Base-by-base conservation (phyloP, 257 asterid species). In the Solanum bulbocastanum region DNA sequence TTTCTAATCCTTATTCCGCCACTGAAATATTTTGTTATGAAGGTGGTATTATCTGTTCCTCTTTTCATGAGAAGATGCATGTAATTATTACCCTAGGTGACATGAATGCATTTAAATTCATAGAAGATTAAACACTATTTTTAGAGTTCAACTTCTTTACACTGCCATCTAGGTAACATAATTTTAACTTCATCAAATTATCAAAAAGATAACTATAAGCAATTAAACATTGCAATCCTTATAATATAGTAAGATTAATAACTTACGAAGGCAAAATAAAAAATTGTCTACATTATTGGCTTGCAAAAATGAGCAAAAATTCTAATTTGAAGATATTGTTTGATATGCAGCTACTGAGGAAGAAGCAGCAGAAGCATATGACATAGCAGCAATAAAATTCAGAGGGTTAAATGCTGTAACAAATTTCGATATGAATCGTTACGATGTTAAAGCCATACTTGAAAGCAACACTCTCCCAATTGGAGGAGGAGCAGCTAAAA, bases 321-420 rank as follows among this genome's bases (percentile, higher is more conserved):
- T 16, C 2, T 46, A 81, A 46, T 81, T 44, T 27, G 3, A 58
- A 33, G 62, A 58, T 32, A 36, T 40, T 40, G n/a, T 60, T 69
- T 23, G 44, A 36, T 16, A 44, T 58, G 46, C 88, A 96, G 98
- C 97, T 89, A 96, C 98, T 0, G 98, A 95, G 86, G 99, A 95
- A 74, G 99, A 96, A 93, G 99, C 99, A 0, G 99, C 99, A 4
- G 99, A 96, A 86, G 99, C 99, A 9, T 96, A 96, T 81, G 99
- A 96, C 89, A 91, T 96, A 1, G 99, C 99, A 5, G 98, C 98
- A 10, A 93, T 96, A 83, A 96, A 96, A 81, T 96, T 96, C 93
- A 86, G 98, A 44, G 98, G 98, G 6, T 95, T 95, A 1, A 95
- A 86, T 49, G 99, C 99, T 0, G 98, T 96, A 0, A 96, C 98